Conservation (phyloP, 2,329 filamentous ascomycete species). For the Cercospora sp. region DNA sequence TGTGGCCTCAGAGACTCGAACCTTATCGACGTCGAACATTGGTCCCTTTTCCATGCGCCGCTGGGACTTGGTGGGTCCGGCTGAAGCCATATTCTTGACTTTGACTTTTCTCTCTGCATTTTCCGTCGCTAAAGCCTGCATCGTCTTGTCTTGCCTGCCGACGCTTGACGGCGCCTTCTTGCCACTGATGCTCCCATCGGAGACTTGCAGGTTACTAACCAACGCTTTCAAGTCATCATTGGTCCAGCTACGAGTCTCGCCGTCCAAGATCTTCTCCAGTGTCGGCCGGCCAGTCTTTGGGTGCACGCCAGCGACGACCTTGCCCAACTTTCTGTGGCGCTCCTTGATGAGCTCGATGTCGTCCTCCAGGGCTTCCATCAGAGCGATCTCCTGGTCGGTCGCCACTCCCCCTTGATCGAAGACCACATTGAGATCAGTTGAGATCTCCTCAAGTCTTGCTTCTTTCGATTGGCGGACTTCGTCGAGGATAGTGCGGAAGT, state of each 20-base stretch:
- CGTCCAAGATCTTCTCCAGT: not conserved
- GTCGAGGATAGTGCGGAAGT: slow-evolving; percentile 1
- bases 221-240: not conserved
- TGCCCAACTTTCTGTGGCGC: slow-evolving; percentile 4
- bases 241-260: not conserved
- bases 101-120: not conserved
- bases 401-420: not conserved
- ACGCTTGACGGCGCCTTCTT: not conserved
- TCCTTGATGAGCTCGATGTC: slow-evolving; percentile 4
- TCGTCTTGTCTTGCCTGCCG: not conserved
- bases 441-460: not conserved
- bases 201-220: not conserved
- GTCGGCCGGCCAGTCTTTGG: not conserved
- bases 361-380: not conserved
- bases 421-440: not conserved
- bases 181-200: not conserved
- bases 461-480: not conserved
- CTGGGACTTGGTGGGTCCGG: not conserved
- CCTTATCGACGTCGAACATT: slow-evolving; percentile 6
- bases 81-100: not conserved
- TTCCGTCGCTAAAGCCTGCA: not conserved
- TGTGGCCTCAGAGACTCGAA: not conserved
- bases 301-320: not conserved
- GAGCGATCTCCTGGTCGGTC: not conserved
- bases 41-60: not conserved